Evolutionary conservation across 768 basidiomycete species (phyloP).

Genomic region (Termitomyces sp.): DNA sequence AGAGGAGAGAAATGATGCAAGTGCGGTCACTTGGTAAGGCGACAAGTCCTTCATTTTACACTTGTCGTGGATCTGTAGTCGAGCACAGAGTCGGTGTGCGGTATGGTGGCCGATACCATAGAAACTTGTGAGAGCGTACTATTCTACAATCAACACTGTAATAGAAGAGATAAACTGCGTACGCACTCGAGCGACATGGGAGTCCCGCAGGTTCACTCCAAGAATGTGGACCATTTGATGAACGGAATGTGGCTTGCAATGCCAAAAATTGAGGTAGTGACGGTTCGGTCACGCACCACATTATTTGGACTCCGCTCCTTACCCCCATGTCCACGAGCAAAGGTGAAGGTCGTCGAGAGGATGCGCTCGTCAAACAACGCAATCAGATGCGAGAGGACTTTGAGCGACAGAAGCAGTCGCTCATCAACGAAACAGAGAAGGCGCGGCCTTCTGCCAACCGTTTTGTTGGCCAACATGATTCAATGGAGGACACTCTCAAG

Average conservation of each 20-base stretch:
- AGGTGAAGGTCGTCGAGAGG: constrained; percentile 81
- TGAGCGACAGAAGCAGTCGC: constrained; percentile 72
- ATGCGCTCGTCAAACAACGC: constrained; percentile 81
- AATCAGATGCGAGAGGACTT: constrained; percentile 74
- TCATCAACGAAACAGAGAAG: constrained; percentile 89
- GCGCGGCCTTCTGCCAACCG: constrained; percentile 81
- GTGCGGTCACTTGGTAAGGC: constrained; percentile 79
- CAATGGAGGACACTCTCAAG: constrained; percentile 90
- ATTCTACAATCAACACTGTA: not conserved
- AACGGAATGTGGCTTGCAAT: not conserved
- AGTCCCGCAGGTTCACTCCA: constrained; percentile 76
- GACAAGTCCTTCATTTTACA: constrained; percentile 78
- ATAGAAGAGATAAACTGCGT: constrained; percentile 27
- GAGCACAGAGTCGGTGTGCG: constrained; percentile 79
- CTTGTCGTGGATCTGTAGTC: constrained; percentile 86
- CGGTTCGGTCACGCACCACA: constrained; percentile 1
- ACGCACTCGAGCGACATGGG: constrained; percentile 68
- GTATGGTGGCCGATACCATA: constrained; percentile 81
- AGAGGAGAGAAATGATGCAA: constrained; percentile 93
- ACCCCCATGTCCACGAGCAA: constrained; percentile 67
- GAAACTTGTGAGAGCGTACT: constrained; percentile 90
- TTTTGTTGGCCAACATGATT: constrained; percentile 92
- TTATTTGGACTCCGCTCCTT: constrained; percentile 25
- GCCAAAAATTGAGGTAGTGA: constrained; percentile 10
- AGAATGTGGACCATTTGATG: constrained; percentile 77